Base-by-base conservation (phyloP, 2,329 filamentous ascomycete species). In the Exophiala viscosa region DNA sequence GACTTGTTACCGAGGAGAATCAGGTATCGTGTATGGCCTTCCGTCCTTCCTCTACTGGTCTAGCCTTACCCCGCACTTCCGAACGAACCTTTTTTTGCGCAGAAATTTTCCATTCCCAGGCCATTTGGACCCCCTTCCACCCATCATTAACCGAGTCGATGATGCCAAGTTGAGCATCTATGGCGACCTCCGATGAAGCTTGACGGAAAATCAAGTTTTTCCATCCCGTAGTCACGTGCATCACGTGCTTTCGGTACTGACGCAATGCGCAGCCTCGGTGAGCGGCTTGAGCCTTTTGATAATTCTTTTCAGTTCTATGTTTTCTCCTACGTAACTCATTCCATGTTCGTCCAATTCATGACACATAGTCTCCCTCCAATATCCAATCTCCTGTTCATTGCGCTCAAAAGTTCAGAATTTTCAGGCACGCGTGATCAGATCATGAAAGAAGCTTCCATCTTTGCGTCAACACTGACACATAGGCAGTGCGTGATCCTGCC, bases 21-120 rank as follows among this genome's bases (percentile, higher is more conserved):
- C 8, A 4, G 23, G 23, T 28, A 28, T 47, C 33, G 2, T 35
- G 31, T 14, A 17, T 28, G 17, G 28, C 41, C 14, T 20, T 42
- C 23, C 20, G 20, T 28, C 45, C 35, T 58, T 49, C 48, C 51
- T 55, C 42, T 40, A 52, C 48, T 41, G 43, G 51, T 23, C 31
- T 54, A 58, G 56, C 56, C 56, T 54, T 58, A 58, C 56, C 56
- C 56, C 56, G 56, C 56, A 58, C 42, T 47, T 17, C 15, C 8
- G 31, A 42, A 36, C 15, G 52, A 46, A 13, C 41, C 42, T 47
- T 49, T 39, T 47, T 49, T 39, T 41, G 39, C 15, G 17, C 15
- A 20, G 17, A 20, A 28, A 5, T 28, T 28, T 28, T 28, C 23
- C 23, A 28, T 28, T 28, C 23, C 23, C 23, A n/a, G 23, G 23